Base-by-base conservation (phyloP, 768 basidiomycete species). In the Chalciporus chontae region DNA sequence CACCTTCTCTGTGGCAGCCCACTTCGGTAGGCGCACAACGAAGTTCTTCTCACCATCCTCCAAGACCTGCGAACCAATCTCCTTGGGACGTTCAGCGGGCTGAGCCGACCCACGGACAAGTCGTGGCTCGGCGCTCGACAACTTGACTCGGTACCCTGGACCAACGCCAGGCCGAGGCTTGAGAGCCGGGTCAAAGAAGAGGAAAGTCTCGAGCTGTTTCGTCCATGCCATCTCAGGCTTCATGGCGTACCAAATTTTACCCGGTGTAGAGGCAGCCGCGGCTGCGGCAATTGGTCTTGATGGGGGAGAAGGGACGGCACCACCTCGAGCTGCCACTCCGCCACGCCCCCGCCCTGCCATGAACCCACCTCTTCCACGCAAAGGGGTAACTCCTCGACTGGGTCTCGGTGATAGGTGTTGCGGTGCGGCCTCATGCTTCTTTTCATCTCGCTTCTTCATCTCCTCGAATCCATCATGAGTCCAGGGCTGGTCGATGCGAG, bases 381-480 rank as follows among this genome's bases (percentile, higher is more conserved):
- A 66, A 11, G 65, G 66, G 24, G 67, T 61, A 45, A 66, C 54
- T 19, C 71, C 75, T 44, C 72, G 69, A 50, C 54, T 52, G 31
- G 63, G 52, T 50, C 68, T 64, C 29, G 61, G 47, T 23, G 59
- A 18, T 48, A 61, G 68, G 37, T 65, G 62, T 40, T 71, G 71
- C 58, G 69, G 69, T 58, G 62, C 54, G 8, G 55, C 54, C 40
- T 63, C 66, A 6, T 65, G 59, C 34, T 70, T 70, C 46, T 76
- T 74, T 50, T 90, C 86, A 51, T 91, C 90, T 57, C 78, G 78
- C 47, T 75, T 76, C 69, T 82, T 89, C 80, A 92, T 80, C 71
- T 94, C 89, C 66, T 92, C 90, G 55, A 85, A 94, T 2, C 90
- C 90, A 62, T 91, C 90, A 62, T 94, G 91, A 0, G 78, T 83